These are phyloP conservation scores for Fimicolochytrium jonesii DNA, from an alignment of 192 early-diverging fungal species.

Conservation along the genomic window DNA sequence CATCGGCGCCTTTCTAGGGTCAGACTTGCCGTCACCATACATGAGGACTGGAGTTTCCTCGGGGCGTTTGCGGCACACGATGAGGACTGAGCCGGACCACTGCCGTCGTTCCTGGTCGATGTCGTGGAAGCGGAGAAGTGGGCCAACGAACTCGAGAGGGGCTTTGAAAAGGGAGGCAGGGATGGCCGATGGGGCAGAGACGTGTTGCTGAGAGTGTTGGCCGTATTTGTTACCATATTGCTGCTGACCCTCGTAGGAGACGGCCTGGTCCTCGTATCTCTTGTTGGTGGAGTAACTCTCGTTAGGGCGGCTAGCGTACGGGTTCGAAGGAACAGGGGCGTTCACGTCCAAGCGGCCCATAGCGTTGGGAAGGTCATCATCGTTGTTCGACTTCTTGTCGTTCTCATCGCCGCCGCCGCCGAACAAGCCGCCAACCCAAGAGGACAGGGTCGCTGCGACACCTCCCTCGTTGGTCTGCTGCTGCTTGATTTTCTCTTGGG, in stretches of 20 bases:
- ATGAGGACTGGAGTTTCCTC: neutral
- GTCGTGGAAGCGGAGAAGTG: constrained; percentile 22
- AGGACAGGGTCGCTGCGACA: too few relatives aligned
- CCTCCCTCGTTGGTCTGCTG: too few relatives aligned
- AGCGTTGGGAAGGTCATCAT: too few relatives aligned
- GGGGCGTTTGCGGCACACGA: constrained; percentile 10
- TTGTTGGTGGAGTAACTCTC: too few relatives aligned
- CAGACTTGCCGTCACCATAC: neutral
- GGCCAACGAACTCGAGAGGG: constrained; percentile 19
- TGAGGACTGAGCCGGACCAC: constrained; percentile 17
- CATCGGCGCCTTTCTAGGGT: neutral
- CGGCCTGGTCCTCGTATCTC: neutral
- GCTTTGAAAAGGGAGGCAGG: constrained; percentile 4
- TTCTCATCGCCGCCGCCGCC: too few relatives aligned
- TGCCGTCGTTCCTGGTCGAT: neutral
- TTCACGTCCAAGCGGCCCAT: too few relatives aligned
- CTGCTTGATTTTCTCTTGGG: too few relatives aligned
- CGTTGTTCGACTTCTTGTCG: too few relatives aligned
- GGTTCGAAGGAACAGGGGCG: too few relatives aligned
- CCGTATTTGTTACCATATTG: neutral
- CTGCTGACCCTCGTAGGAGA: neutral
- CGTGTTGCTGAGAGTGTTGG: neutral
- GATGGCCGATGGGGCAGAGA: too few relatives aligned
- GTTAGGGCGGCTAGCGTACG: too few relatives aligned
- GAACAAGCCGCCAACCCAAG: too few relatives aligned